phyloP scores from a whole-genome alignment of 2,329 filamentous ascomycete species.

The Ophiosphaerella korrae region DNA sequence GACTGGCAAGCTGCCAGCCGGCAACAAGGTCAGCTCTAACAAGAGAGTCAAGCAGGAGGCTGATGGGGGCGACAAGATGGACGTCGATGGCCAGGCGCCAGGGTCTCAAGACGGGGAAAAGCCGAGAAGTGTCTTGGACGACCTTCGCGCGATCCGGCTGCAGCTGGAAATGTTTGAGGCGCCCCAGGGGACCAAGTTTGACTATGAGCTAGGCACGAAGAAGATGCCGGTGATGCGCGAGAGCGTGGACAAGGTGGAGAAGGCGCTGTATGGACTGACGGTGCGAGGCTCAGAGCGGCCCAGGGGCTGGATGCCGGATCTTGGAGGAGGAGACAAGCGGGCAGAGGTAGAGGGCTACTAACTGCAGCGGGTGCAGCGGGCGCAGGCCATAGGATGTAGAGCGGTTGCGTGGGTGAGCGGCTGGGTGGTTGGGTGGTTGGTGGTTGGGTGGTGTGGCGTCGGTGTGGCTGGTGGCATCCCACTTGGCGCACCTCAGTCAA shows the following conservation, averaged over 20 bases:
- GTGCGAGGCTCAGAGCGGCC: constrained; percentile 88
- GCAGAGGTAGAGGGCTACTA: constrained; percentile 50
- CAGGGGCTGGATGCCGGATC: constrained; percentile 88
- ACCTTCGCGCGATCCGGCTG: constrained; percentile 78
- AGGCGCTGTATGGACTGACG: constrained; percentile 82
- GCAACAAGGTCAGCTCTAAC: constrained; percentile 40
- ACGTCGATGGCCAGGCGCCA: constrained; percentile 38
- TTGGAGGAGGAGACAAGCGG: constrained; percentile 52
- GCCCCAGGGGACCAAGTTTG: constrained; percentile 59
- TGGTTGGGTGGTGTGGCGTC: background rate
- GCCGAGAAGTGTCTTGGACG: constrained; percentile 71
- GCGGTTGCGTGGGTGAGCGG: too few species aligned
- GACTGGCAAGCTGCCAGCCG: constrained; percentile 60
- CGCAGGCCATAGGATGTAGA: too few species aligned
- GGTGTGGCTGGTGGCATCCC: constrained; percentile 20
- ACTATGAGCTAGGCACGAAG: constrained; percentile 66
- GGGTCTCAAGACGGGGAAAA: constrained; percentile 23
- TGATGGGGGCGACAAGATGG: constrained; percentile 40
- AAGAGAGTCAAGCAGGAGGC: constrained; percentile 31
- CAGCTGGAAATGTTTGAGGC: constrained; percentile 75
- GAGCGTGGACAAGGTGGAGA: constrained; percentile 94
- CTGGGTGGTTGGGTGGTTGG: too few species aligned
- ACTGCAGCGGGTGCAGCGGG: too few species aligned
- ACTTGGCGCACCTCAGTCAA: constrained; percentile 19
- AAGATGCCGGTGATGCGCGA: constrained; percentile 87